A percentile compares a stretch with the other conserved stretches of the same genome.
Conservation (phyloP, 2,329 filamentous ascomycete species). For the Pyrenophora teres region DNA sequence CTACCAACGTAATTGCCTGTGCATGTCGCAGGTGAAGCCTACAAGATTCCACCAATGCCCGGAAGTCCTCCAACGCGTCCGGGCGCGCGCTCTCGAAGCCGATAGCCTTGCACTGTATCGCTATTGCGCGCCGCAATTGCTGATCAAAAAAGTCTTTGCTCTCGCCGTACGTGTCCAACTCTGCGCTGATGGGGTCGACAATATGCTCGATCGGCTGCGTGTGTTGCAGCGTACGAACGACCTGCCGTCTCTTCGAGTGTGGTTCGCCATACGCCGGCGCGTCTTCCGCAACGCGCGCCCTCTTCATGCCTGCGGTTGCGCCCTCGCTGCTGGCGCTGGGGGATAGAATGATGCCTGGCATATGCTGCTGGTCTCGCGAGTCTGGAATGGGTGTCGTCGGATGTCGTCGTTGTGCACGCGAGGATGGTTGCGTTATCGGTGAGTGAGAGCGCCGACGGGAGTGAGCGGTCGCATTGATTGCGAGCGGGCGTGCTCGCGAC, state of each 20-base stretch:
- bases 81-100: conserved; percentile 62
- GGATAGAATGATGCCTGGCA: conserved; percentile 40
- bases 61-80: conserved; percentile 61
- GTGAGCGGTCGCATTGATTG: conserved; percentile 13
- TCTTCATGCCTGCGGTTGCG: conserved; percentile 43
- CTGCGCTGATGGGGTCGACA: conserved; percentile 43
- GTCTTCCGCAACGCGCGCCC: conserved; percentile 30
- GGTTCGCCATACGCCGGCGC: conserved; percentile 27
- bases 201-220: conserved; percentile 42
- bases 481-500: conserved; percentile 5
- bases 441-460: conserved; percentile 16
- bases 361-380: conserved; percentile 28
- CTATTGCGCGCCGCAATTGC: conserved; percentile 61
- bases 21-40: conserved; percentile 42
- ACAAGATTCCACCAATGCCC: conserved; percentile 63
- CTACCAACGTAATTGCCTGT: conserved; percentile 1
- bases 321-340: conserved; percentile 39
- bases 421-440: conserved; percentile 8
- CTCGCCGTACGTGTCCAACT: conserved; percentile 39
- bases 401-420: conserved; percentile 9
- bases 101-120: conserved; percentile 55
- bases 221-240: conserved; percentile 41
- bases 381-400: conserved; percentile 7
- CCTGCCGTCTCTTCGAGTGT: conserved; percentile 43
- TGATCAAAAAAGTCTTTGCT: conserved; percentile 60